Conservation (phyloP, 345 rosid species). For the Melaleuca quinquenervia region DNA sequence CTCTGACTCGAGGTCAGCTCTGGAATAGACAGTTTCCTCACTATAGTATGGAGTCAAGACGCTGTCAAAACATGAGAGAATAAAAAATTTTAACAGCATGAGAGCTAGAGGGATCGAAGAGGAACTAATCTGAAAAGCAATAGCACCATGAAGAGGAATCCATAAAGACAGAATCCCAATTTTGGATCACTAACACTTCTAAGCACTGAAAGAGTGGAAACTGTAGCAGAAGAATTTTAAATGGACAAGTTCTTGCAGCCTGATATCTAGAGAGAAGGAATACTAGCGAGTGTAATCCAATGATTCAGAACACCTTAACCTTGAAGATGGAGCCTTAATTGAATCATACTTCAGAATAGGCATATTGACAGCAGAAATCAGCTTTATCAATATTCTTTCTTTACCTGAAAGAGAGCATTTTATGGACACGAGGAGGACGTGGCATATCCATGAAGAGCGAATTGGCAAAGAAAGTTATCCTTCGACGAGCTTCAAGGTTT, state of each 20-base stretch:
- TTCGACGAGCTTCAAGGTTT: constrained; percentile 95
- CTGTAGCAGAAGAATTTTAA: neutral
- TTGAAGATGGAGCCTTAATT: neutral
- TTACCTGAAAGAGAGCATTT: constrained; percentile 93
- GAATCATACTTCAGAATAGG: neutral
- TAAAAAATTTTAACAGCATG: neutral
- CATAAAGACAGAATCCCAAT: neutral
- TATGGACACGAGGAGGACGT: constrained; percentile 82
- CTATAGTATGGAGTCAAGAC: constrained; percentile 96
- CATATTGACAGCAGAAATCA: neutral
- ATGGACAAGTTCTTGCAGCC: neutral
- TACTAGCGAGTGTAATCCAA: neutral
- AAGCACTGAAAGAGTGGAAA: neutral
- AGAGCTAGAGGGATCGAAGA: neutral
- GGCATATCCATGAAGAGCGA: constrained; percentile 99
- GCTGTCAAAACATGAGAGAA: constrained; percentile 31
- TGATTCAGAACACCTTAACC: neutral
- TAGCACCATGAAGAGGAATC: neutral
- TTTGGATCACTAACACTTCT: neutral
- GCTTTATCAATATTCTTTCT: neutral
- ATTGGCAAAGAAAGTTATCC: constrained; percentile 86
- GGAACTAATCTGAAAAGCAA: neutral
- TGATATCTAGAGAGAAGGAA: neutral
- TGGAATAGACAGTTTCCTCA: constrained; percentile 93
- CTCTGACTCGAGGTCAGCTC: constrained; percentile 82